These are phyloP conservation scores for Boechera retrofracta DNA, from an alignment of 345 rosid genomes.

Conservation along the genomic window DNA sequence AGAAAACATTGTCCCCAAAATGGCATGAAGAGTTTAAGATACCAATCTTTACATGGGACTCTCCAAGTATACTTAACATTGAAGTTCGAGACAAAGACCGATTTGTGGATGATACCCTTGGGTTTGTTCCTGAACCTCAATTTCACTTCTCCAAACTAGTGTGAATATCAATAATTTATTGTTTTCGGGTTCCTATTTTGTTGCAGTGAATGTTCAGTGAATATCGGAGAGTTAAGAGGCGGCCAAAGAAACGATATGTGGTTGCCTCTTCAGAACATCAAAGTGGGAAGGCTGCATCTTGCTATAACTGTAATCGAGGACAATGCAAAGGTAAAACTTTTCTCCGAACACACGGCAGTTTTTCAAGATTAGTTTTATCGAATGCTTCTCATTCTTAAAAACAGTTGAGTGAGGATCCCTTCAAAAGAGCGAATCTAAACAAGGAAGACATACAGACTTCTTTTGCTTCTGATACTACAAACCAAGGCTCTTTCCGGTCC, in stretches of 20 bases:
- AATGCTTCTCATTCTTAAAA: slow-evolving; percentile 22
- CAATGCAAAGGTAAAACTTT: slow-evolving; percentile 52
- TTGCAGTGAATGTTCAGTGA: slow-evolving; percentile 65
- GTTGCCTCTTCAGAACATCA: slow-evolving; percentile 81
- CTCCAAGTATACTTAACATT: slow-evolving; percentile 60
- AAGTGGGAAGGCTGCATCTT: slow-evolving; percentile 82
- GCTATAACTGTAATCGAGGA: slow-evolving; percentile 72
- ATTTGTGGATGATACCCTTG: slow-evolving; percentile 80
- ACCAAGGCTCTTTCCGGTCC: slow-evolving; percentile 55
- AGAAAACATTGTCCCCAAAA: slow-evolving; percentile 80
- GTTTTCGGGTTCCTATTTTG: slow-evolving; percentile 20
- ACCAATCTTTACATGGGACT: slow-evolving; percentile 83
- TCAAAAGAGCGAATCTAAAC: slow-evolving; percentile 44
- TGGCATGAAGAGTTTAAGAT: slow-evolving; percentile 90
- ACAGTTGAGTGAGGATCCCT: slow-evolving; percentile 50
- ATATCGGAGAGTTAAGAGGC: slow-evolving; percentile 62
- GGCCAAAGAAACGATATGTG: slow-evolving; percentile 87
- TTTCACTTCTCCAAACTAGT: slow-evolving; percentile 1
- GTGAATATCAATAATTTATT: slow-evolving; percentile 6
- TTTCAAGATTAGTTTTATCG: slow-evolving; percentile 9
- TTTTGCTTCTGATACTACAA: slow-evolving; percentile 48
- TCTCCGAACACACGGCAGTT: neutral
- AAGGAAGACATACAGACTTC: slow-evolving; percentile 54
- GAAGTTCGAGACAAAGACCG: slow-evolving; percentile 92
- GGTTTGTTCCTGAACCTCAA: slow-evolving; percentile 57